phyloP scores from a whole-genome alignment of 306 rosid species.

The Malus fusca region DNA sequence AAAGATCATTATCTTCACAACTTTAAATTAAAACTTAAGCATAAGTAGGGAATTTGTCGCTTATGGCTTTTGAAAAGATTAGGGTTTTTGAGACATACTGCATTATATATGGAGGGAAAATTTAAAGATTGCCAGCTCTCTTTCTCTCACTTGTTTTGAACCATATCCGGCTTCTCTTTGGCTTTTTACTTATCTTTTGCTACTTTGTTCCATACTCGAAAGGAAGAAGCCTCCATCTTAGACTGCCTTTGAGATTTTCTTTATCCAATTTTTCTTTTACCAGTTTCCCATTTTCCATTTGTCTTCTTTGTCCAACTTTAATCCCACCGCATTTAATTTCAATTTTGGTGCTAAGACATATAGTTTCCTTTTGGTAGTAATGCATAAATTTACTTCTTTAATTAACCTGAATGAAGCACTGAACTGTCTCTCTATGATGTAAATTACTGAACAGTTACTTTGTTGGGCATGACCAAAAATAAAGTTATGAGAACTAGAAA shows the following conservation, averaged over 20 bases:
- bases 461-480: neutral
- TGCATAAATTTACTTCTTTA: neutral
- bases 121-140: conserved; percentile 19
- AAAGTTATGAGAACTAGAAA: neutral
- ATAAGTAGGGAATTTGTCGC: conserved; percentile 82
- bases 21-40: conserved; percentile 58
- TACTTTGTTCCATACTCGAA: conserved; percentile 28
- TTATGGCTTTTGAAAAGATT: conserved; percentile 61
- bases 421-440: neutral
- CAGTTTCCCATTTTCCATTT: conserved; percentile 16
- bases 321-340: neutral
- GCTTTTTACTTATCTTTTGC: conserved; percentile 23
- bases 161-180: conserved; percentile 21
- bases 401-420: neutral
- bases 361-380: neutral
- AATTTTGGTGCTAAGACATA: neutral
- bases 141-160: conserved; percentile 12
- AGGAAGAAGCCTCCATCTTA: conserved; percentile 44
- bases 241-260: conserved; percentile 10
- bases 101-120: conserved; percentile 31
- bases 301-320: neutral
- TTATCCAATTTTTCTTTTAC: neutral
- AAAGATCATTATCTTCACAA: conserved; percentile 67
- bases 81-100: conserved; percentile 36
- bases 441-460: neutral